Evolutionary conservation across 2,329 filamentous ascomycete species (phyloP).

Genomic region (Colletotrichum echinochloae): DNA sequence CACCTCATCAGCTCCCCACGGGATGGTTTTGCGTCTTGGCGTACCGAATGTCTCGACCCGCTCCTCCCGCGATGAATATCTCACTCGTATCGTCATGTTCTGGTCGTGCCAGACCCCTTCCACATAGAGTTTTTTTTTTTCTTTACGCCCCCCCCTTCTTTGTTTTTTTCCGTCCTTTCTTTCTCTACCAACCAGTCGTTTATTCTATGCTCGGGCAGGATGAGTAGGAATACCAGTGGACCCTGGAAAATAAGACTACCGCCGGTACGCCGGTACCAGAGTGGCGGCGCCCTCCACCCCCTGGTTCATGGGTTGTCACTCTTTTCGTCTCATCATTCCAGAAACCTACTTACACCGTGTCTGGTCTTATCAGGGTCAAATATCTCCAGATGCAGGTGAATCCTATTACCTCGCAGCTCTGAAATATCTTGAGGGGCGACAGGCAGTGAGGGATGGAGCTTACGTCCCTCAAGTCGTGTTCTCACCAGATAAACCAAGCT

Average conservation of each 20-base stretch:
- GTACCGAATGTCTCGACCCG: background rate
- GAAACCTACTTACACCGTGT: conserved; percentile 4
- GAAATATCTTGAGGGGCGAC: conserved; percentile 1
- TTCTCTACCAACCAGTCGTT: background rate
- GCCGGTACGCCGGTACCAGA: background rate
- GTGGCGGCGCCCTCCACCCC: conserved; percentile 1
- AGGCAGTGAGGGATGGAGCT: conserved; percentile 22
- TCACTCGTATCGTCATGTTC: background rate
- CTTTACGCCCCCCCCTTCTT: no score
- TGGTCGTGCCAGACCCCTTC: background rate
- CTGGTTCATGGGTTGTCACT: background rate
- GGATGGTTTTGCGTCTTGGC: background rate
- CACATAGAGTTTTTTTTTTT: background rate
- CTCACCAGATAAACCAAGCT: conserved; percentile 29
- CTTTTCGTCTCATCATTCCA: background rate
- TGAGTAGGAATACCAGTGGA: no score
- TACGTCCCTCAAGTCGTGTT: conserved; percentile 1
- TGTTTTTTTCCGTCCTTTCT: background rate
- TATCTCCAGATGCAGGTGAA: background rate
- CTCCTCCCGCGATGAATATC: background rate
- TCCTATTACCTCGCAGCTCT: conserved; percentile 14
- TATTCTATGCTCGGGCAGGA: background rate
- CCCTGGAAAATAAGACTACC: background rate
- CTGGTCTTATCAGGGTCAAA: background rate
- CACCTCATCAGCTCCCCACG: background rate